A percentile compares a stretch with the other conserved stretches of the same genome.
Evolutionary conservation across 1,284 basidiomycete genomes (phyloP).

Genomic region (Rhodotorula sp.): DNA sequence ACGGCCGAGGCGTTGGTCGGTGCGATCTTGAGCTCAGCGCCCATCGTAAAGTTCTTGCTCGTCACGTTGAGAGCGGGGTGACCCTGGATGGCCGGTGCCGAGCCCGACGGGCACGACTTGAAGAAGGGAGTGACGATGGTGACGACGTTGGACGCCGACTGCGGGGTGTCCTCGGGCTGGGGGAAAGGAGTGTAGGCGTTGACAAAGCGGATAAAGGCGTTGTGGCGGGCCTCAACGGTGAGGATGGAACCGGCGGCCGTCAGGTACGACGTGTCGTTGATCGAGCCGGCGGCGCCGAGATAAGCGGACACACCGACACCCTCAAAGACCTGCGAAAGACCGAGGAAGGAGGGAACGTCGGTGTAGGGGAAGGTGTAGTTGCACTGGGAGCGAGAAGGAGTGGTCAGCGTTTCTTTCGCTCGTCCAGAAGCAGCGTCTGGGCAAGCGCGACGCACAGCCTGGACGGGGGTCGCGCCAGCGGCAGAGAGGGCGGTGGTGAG

Average conservation of each 20-base stretch:
- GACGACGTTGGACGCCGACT: slow-evolving; percentile 33
- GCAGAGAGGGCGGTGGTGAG: slow-evolving; percentile 54
- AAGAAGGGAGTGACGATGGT: slow-evolving; percentile 46
- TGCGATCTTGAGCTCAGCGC: slow-evolving; percentile 47
- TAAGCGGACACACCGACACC: slow-evolving; percentile 59
- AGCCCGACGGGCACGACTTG: slow-evolving; percentile 54
- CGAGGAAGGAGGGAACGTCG: slow-evolving; percentile 57
- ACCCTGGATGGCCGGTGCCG: slow-evolving; percentile 50
- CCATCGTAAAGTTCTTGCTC: slow-evolving; percentile 41
- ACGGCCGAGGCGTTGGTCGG: slow-evolving; percentile 52
- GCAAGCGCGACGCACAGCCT: slow-evolving; percentile 43
- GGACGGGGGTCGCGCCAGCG: slow-evolving; percentile 54
- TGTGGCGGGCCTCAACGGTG: slow-evolving; percentile 46
- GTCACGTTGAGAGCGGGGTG: slow-evolving; percentile 52
- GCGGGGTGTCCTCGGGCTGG: slow-evolving; percentile 28
- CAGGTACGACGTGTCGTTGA: slow-evolving; percentile 43
- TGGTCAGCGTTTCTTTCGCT: too few species aligned
- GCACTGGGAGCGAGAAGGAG: slow-evolving; percentile 48
- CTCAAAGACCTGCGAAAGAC: slow-evolving; percentile 59
- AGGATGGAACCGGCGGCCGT: slow-evolving; percentile 51
- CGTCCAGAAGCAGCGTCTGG: too few species aligned
- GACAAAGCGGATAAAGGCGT: slow-evolving; percentile 8
- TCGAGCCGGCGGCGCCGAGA: slow-evolving; percentile 47
- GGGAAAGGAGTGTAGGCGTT: slow-evolving; percentile 16
- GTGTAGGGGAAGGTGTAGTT: slow-evolving; percentile 60